Evolutionary conservation across 2,329 filamentous ascomycete species (phyloP), one percentile per base, ranked within the genome.

Genomic region (Penicillium sp.): DNA sequence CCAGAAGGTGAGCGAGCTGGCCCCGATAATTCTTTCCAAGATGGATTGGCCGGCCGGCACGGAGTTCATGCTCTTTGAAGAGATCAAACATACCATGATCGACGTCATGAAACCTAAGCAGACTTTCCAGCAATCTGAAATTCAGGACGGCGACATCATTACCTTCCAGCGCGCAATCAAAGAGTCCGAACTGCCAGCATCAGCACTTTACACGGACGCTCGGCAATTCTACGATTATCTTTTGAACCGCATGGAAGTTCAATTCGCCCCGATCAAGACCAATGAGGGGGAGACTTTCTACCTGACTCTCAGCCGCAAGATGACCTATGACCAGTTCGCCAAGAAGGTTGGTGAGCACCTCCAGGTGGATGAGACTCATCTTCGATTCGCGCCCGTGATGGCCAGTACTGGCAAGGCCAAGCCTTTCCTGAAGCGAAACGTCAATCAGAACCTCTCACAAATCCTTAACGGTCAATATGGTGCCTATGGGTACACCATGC

Each of bases 11-110:
- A 82, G 86, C 52, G 93, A 98, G 43, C 73, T 97, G 26, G 81
- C 85, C 4, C 82, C 87, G 1, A 72, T 80, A 28, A 96, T 98
- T 52, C 72, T 85, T 51, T 82, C 85, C 60, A 81, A 84, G 64
- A 93, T 97, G 88, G 79, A 81, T 12, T 97, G 93, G 91, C 80
- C 85, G 22, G 79, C 85, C 1, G 88, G 85, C 55, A 79, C 85
- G 4, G 75, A 80, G 3, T 79, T 86, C 53, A 77, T 79, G 60
- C 78, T 98, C 21, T 97, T 84, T 73, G 93, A 98, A 77, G 93
- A 98, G 74, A 97, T 98, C 71, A 98, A 97, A 71, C 89, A 90
- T 45, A 87, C 83, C 53, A 97, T 97, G 90, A 95, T 98, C 58
- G 94, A 98, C 65, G 78, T 81, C 6, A 85, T 98, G 75, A 97